Percentiles rank a stretch among this genome's conserved stretches.
These are phyloP conservation scores for Xylaria digitata DNA, from an alignment of 2,329 filamentous ascomycete genomes.

Conservation along the genomic window DNA sequence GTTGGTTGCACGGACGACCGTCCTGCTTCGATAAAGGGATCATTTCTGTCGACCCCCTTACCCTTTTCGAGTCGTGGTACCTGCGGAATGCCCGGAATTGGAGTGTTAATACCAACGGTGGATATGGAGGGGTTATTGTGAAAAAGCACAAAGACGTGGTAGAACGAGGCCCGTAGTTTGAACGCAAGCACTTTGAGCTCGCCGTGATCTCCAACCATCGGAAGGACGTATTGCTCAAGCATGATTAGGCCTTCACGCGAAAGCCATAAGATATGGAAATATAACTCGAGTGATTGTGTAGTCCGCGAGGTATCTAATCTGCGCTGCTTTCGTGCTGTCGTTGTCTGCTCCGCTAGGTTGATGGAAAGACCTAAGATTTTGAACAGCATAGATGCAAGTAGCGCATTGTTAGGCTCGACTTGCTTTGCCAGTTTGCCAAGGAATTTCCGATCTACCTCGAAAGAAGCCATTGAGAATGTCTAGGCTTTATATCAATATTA, in stretches of 20 bases:
- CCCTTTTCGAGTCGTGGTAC: constrained; percentile 57
- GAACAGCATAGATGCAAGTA: constrained; percentile 85
- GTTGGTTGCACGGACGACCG: constrained; percentile 60
- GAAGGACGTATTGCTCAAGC: constrained; percentile 87
- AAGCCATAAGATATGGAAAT: constrained; percentile 93
- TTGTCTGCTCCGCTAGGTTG: constrained; percentile 84
- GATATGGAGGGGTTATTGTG: constrained; percentile 88
- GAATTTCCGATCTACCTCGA: constrained; percentile 97
- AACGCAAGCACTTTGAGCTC: constrained; percentile 91
- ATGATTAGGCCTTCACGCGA: constrained; percentile 90
- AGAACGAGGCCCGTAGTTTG: constrained; percentile 93
- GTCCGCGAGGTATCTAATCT: constrained; percentile 82
- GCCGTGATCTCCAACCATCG: constrained; percentile 80
- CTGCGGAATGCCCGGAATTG: constrained; percentile 43
- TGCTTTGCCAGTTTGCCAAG: constrained; percentile 87
- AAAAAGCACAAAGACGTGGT: constrained; percentile 96
- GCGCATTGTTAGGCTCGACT: constrained; percentile 79
- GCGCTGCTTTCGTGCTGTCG: constrained; percentile 84
- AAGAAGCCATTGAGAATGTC: constrained; percentile 80
- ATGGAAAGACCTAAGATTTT: constrained; percentile 92
- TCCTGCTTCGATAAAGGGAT: constrained; percentile 57
- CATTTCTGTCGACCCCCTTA: constrained; percentile 60
- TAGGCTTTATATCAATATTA: constrained; percentile 1
- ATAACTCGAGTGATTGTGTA: constrained; percentile 83
- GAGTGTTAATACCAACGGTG: constrained; percentile 64